phyloP scores from a whole-genome alignment of 1,284 basidiomycete genomes.

The Laetiporus sulphureus region DNA sequence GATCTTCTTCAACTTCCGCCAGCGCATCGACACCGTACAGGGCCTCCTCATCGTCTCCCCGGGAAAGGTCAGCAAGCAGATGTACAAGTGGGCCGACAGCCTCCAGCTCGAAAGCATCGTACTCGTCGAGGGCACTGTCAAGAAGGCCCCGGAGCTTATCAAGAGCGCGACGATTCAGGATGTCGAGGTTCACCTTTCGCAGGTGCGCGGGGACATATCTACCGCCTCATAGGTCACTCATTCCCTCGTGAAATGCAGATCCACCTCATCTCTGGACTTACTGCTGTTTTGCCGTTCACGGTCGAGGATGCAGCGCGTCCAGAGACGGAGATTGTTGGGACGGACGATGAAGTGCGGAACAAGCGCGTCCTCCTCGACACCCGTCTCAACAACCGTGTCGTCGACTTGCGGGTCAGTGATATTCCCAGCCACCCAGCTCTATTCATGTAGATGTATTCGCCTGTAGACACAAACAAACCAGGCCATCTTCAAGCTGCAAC shows the following conservation, averaged over 20 bases:
- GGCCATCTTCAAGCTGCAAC: conserved; percentile 91
- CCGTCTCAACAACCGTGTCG: conserved; percentile 90
- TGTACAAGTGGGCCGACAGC: conserved; percentile 89
- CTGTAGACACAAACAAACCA: conserved; percentile 91
- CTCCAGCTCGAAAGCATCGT: conserved; percentile 89
- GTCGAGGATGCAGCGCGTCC: conserved; percentile 90
- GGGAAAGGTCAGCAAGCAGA: conserved; percentile 90
- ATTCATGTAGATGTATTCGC: conserved; percentile 6
- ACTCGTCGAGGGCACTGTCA: conserved; percentile 79
- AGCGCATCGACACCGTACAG: conserved; percentile 87
- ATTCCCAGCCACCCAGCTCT: no score
- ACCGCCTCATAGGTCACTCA: neutral
- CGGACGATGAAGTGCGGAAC: conserved; percentile 54
- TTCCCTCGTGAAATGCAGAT: conserved; percentile 41
- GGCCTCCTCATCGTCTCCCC: conserved; percentile 75
- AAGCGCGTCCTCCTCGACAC: conserved; percentile 85
- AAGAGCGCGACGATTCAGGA: conserved; percentile 88
- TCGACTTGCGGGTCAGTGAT: conserved; percentile 82
- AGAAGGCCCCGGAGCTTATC: conserved; percentile 81
- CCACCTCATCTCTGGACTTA: conserved; percentile 74
- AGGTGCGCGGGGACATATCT: conserved; percentile 42
- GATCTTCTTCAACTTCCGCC: conserved; percentile 90
- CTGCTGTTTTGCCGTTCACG: conserved; percentile 81
- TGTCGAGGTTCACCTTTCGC: conserved; percentile 82
- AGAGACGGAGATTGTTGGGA: conserved; percentile 71